Evolutionary conservation across 2,329 filamentous ascomycete genomes (phyloP).

Genomic region (Penicillium sp.): DNA sequence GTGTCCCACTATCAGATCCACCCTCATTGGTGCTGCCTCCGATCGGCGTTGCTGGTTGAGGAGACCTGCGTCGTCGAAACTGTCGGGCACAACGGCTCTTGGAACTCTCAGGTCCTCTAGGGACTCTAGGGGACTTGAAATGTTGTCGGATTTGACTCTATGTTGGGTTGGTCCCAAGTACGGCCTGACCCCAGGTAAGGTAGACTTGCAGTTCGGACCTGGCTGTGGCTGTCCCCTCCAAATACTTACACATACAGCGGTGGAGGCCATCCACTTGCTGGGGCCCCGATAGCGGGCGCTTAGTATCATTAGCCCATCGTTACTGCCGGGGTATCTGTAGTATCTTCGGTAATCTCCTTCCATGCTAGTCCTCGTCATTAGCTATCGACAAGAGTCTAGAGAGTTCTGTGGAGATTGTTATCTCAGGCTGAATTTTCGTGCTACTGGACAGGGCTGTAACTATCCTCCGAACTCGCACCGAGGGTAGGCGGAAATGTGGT

Average conservation of each 20-base stretch:
- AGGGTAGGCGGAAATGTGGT: background rate
- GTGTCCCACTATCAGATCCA: background rate
- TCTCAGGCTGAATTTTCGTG: background rate
- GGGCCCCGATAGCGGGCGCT: background rate
- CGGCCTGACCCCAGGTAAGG: background rate
- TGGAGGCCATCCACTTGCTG: background rate
- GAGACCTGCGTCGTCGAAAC: conserved; percentile 7
- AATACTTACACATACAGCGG: no score
- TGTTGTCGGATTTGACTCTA: background rate
- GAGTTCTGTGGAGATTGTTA: background rate
- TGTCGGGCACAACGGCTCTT: background rate
- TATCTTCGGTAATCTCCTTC: background rate
- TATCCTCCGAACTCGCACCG: background rate
- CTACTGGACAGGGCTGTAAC: background rate
- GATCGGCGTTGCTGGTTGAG: conserved; percentile 14
- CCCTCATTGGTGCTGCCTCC: conserved; percentile 8
- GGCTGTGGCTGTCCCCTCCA: background rate
- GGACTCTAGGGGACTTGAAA: no score
- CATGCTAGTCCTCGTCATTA: background rate
- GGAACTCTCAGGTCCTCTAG: no score
- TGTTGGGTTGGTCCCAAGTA: background rate
- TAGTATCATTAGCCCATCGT: background rate
- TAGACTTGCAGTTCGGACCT: background rate
- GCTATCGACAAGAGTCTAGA: background rate
- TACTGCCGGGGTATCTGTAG: background rate